Conservation (phyloP, 2,329 filamentous ascomycete species). For the Hypoxylon sp. region DNA sequence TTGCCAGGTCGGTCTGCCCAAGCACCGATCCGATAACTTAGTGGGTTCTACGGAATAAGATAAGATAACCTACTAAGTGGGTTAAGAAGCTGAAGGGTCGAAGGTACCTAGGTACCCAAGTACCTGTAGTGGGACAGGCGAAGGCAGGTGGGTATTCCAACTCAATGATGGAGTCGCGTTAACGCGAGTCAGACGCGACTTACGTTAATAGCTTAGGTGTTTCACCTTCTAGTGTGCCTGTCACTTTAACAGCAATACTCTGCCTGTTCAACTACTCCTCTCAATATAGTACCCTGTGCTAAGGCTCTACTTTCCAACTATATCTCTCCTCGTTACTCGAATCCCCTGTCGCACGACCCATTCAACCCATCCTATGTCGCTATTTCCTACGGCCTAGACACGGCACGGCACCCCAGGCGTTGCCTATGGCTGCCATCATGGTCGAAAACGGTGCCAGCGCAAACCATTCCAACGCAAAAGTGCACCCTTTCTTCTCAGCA, state of each 20-base stretch:
- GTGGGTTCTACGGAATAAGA: neutral
- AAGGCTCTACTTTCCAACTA: neutral
- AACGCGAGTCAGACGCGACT: constrained; percentile 39
- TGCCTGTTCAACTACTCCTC: neutral
- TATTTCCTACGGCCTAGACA: neutral
- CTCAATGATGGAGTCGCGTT: constrained; percentile 36
- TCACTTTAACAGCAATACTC: neutral
- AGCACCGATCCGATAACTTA: constrained; percentile 35
- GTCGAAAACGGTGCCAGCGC: constrained; percentile 52
- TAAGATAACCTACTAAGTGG: no score
- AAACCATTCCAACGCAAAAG: constrained; percentile 56
- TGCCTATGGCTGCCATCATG: constrained; percentile 58
- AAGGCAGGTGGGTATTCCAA: no score
- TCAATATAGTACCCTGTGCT: neutral
- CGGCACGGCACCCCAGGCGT: neutral
- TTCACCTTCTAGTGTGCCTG: neutral
- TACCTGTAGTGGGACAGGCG: constrained; percentile 9
- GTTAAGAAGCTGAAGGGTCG: neutral
- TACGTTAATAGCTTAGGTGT: constrained; percentile 34
- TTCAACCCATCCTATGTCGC: neutral
- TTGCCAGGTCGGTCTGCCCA: constrained; percentile 36
- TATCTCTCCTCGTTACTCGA: neutral
- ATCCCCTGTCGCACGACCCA: neutral
- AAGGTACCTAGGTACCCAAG: constrained; percentile 3
- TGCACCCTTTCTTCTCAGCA: constrained; percentile 67